Evolutionary conservation across 2,329 filamentous ascomycete species (phyloP), one percentile per base, ranked within the genome.

Genomic region (Xylariaceae sp.): DNA sequence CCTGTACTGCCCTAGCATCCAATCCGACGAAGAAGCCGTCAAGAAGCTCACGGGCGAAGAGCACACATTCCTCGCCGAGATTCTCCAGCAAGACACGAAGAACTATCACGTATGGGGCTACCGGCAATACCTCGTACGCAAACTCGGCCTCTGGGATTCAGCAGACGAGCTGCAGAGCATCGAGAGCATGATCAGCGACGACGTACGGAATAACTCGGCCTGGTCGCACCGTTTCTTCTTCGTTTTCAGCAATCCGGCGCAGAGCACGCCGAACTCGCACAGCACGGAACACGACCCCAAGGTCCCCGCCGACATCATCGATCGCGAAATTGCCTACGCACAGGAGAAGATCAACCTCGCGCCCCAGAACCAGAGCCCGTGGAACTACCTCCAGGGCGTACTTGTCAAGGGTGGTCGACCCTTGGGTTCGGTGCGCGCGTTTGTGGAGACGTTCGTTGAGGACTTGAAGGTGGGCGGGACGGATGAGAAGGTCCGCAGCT

Each of bases 41-140:
- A 77, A 83, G 11, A 78, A 72, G 15, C 80, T 90, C 55, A 84
- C 83, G 9, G 73, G 79, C 3, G 83, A 82, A 2, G 94, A 99
- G 76, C 79, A 82, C 17, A 80, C 80, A 11, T 97, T 97, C 73
- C 82, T 97, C 61, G 82, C 81, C 60, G 75, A 81, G 51, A 97
- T 99, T 83, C 87, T 99, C 57, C 82, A 81, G 47, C 82, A 89
- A 67, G 94, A 99, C 73, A 85, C 88, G 53, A 99, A 99, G 77
- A 99, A 99, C 78, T 97, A 99, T 74, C 94, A 99, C 73, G 94
- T 97, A 52, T 99, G 94, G 94, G 91, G 88, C 57, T 99, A 97
- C 77, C 83, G 94, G 60, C 91, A 96, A 73, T 86, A 83, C 70
- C 74, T 87, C 17, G 82, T 86, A 47, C 76, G 77, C 55, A 85